Conservation (phyloP, 495 filamentous ascomycete genomes). For the Daldinia vernicosa region DNA sequence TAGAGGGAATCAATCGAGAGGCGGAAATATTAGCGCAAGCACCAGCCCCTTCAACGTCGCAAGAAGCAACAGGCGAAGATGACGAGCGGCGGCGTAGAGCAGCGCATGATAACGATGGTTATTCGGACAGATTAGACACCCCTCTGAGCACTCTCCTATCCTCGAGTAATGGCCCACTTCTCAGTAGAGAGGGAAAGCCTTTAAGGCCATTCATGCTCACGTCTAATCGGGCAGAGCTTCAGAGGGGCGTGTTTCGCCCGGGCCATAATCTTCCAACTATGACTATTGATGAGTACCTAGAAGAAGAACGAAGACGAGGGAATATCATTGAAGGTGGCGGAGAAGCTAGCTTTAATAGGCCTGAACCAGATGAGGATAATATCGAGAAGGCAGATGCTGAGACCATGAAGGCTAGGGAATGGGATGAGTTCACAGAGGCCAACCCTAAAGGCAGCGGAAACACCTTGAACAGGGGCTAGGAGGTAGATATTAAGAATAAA, state of each 20-base stretch:
- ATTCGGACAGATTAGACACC: constrained; percentile 79
- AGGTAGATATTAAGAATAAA: constrained; percentile 1
- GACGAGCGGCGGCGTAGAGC: constrained; percentile 62
- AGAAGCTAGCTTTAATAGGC: constrained; percentile 72
- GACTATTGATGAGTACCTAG: constrained; percentile 97
- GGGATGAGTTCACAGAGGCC: constrained; percentile 93
- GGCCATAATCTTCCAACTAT: constrained; percentile 96
- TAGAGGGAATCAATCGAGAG: constrained; percentile 87
- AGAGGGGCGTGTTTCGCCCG: constrained; percentile 84
- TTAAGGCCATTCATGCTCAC: constrained; percentile 90
- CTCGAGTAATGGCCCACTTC: constrained; percentile 71
- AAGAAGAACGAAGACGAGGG: constrained; percentile 85
- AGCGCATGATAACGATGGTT: constrained; percentile 55
- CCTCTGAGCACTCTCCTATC: constrained; percentile 55
- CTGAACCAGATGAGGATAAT: constrained; percentile 88
- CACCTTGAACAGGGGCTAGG: constrained; percentile 81
- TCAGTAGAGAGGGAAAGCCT: constrained; percentile 85
- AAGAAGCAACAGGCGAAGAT: constrained; percentile 47
- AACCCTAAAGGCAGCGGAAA: constrained; percentile 90
- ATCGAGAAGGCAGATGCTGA: constrained; percentile 83
- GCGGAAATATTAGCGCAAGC: constrained; percentile 80
- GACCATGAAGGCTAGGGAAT: constrained; percentile 91
- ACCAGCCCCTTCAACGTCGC: constrained; percentile 58
- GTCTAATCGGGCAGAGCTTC: constrained; percentile 77
- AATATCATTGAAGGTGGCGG: constrained; percentile 93